Evolutionary conservation across 345 rosid genomes (phyloP).

Genomic region (Pugionium cornutum): DNA sequence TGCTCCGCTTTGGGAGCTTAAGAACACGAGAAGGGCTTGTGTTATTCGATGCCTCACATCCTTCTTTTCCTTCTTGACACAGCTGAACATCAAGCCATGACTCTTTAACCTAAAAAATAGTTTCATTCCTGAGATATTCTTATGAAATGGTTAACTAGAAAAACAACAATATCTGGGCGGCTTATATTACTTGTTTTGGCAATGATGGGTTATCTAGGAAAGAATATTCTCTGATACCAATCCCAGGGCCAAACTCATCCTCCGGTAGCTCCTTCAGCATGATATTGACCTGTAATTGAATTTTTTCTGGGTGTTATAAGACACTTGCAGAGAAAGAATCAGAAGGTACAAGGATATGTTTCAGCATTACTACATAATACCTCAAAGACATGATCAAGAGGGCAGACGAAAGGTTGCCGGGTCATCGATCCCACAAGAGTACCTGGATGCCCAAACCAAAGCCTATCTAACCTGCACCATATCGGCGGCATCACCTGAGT

Average conservation of each 20-base stretch:
- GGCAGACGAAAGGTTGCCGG: conserved; percentile 92
- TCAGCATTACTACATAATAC: conserved; percentile 39
- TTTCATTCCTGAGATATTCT: neutral
- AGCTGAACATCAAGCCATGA: conserved; percentile 91
- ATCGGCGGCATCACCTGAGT: conserved; percentile 92
- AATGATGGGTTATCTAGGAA: conserved; percentile 72
- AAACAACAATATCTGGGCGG: conserved; percentile 2
- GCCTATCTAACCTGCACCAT: conserved; percentile 98
- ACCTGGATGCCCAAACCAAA: conserved; percentile 99
- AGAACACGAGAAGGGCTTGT: conserved; percentile 54
- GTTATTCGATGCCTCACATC: conserved; percentile 57
- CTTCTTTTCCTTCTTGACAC: conserved; percentile 69
- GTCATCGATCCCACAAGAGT: conserved; percentile 85
- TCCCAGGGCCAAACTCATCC: conserved; percentile 91
- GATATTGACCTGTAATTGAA: conserved; percentile 63
- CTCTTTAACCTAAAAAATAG: conserved; percentile 70
- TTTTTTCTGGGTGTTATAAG: conserved; percentile 8
- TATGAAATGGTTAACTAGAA: conserved; percentile 10
- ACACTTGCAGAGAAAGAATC: conserved; percentile 15
- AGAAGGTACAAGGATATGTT: conserved; percentile 11
- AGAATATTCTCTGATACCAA: conserved; percentile 80
- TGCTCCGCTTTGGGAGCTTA: conserved; percentile 76
- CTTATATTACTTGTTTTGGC: conserved; percentile 64
- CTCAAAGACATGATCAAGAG: conserved; percentile 98
- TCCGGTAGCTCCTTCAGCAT: conserved; percentile 66